These are phyloP conservation scores for Quercus suber DNA, from an alignment of 306 rosid species.

Conservation along the genomic window DNA sequence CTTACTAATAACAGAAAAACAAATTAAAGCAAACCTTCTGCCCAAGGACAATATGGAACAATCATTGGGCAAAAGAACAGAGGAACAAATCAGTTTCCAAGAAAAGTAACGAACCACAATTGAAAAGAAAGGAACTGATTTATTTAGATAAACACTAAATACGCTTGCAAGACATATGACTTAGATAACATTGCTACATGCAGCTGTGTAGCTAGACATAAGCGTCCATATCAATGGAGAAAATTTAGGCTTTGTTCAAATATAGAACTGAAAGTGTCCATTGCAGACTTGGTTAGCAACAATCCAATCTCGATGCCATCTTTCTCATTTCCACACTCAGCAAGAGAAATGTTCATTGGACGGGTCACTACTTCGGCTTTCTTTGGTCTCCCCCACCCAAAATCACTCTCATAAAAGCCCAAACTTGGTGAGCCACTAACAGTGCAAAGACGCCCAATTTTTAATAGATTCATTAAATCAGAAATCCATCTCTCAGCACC, in stretches of 20 bases:
- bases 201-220: too few species aligned
- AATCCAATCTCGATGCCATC: conserved; percentile 11
- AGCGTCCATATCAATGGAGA: too few species aligned
- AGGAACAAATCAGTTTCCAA: too few species aligned
- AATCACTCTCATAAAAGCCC: conserved; percentile 9
- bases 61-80: too few species aligned
- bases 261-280: not conserved
- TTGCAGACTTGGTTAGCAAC: not conserved
- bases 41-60: too few species aligned
- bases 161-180: too few species aligned
- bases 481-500: not conserved
- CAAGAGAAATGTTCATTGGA: not conserved
- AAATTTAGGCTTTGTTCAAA: not conserved
- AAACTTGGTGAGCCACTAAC: conserved; percentile 6
- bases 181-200: too few species aligned
- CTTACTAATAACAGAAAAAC: too few species aligned
- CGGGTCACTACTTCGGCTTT: not conserved
- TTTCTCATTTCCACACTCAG: conserved; percentile 13
- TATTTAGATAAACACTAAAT: too few species aligned
- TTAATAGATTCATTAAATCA: not conserved
- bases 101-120: too few species aligned
- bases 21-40: too few species aligned
- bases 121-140: too few species aligned
- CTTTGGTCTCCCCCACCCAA: conserved; percentile 16
- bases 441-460: not conserved